phyloP scores from a whole-genome alignment of 2,329 filamentous ascomycete genomes.

The Alternaria sp. region DNA sequence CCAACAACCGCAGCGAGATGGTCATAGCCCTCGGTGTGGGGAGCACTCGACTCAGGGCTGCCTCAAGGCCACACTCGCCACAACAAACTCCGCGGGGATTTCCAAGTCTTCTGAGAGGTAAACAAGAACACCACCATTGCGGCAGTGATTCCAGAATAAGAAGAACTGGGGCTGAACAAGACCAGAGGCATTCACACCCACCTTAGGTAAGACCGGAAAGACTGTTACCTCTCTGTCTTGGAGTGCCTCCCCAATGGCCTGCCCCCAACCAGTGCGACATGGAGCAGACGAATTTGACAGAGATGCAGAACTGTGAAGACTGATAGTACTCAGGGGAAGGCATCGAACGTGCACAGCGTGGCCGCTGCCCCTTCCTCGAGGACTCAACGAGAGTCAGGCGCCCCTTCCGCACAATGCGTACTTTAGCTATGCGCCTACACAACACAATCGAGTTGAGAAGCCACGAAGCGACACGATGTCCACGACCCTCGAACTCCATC shows the following conservation, averaged over 20 bases:
- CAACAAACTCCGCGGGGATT: background rate
- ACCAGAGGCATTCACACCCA: background rate
- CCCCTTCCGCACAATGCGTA: slow-evolving; percentile 1
- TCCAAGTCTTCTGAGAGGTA: background rate
- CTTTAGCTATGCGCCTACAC: slow-evolving; percentile 2
- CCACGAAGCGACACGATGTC: background rate
- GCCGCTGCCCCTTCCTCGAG: slow-evolving; percentile 1
- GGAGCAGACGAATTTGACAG: background rate
- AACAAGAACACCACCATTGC: background rate
- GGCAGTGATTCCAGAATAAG: background rate
- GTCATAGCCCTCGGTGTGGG: background rate
- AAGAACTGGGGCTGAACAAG: background rate
- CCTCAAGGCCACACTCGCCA: slow-evolving; percentile 2
- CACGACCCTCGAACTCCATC: background rate
- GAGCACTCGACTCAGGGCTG: background rate
- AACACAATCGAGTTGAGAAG: background rate
- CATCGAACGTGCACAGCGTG: background rate
- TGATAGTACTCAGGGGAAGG: background rate
- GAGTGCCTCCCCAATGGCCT: background rate
- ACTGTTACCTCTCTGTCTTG: background rate
- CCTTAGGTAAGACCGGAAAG: background rate
- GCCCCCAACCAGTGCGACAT: background rate
- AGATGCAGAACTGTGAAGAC: background rate
- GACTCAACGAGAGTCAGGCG: background rate
- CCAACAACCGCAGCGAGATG: background rate